Percentiles rank a stretch among this genome's conserved stretches.
Evolutionary conservation across 306 rosid genomes (phyloP).

Genomic region (Sophora flavescens): DNA sequence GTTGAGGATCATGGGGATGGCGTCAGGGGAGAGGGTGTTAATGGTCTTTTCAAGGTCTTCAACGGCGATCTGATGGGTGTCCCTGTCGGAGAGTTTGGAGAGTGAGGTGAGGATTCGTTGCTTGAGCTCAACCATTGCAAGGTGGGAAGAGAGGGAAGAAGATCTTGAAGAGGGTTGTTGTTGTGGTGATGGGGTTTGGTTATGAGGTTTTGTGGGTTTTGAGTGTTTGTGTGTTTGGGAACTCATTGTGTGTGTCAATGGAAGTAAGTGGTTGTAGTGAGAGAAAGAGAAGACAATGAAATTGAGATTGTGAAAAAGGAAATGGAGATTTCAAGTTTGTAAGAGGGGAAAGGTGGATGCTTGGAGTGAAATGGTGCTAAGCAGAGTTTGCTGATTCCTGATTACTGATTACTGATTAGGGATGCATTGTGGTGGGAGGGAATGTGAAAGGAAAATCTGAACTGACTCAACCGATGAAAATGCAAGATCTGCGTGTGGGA

Average conservation of each 20-base stretch:
- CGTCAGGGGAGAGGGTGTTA: constrained; percentile 67
- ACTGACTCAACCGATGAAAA: constrained; percentile 23
- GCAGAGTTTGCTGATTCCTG: neutral
- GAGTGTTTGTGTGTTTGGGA: constrained; percentile 59
- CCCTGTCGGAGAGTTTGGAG: constrained; percentile 91
- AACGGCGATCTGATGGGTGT: constrained; percentile 92
- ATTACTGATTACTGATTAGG: too few relatives aligned
- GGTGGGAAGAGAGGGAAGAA: constrained; percentile 74
- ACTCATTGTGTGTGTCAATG: constrained; percentile 50
- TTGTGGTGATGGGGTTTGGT: constrained; percentile 51
- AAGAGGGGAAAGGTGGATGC: constrained; percentile 1
- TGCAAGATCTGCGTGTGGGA: constrained; percentile 39
- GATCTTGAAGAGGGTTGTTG: constrained; percentile 58
- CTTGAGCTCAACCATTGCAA: constrained; percentile 94
- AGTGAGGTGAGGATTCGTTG: constrained; percentile 85
- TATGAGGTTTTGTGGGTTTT: constrained; percentile 66
- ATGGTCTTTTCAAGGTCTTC: constrained; percentile 85
- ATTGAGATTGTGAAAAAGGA: neutral
- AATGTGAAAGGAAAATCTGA: constrained; percentile 45
- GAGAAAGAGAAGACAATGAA: neutral
- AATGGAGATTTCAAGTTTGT: neutral
- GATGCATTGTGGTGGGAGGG: neutral
- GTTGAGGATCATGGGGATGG: constrained; percentile 84
- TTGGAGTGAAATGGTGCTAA: neutral
- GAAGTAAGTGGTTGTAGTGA: neutral